Evolutionary conservation across 352 stramenopile species (phyloP), one percentile per base, ranked within the genome.

Genomic region (Globisporangium sylvaticum): DNA sequence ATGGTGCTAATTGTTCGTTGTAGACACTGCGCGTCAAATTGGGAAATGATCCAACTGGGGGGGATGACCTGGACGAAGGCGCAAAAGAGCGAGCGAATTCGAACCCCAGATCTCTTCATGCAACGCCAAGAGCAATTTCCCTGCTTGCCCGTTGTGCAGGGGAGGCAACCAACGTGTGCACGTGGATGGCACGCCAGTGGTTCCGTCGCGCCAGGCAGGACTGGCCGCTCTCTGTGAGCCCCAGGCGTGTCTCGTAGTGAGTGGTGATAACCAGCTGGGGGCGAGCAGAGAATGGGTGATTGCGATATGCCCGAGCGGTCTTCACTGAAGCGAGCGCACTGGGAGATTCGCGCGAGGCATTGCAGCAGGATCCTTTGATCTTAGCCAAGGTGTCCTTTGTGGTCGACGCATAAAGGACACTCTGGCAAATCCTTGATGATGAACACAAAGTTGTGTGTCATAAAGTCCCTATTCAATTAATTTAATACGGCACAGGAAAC

Each of bases 181-280:
- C 20, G 58, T 22, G 29, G n/a, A 55, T 34, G 31, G 58, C 25
- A 64, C 58, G 42, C 58, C 39, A 64, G 59, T 39, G 59, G 29
- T 61, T 61, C 22, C 46, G 46, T 9, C 46, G 46, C 46, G 46
- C 46, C 46, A 39, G 32, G 32, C 32, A 39, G 29, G 10, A 2
- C 29, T 25, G 55, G 29, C 55, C 55, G 55, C 55, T 44, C 37
- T 65, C 59, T 57, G 55, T 29, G 55, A 61, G 18, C 37, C 29
- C 15, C 27, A 39, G 18, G 59, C 59, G 44, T 65, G 59, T 65
- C 59, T 53, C 59, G 44, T 65, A 54, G 15, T n/a, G 59, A 53
- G 20, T 22, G 59, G 44, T 54, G 59, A 53, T 48, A 31, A 32
- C 39, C 59, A 65, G 59, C 59, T 65, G 59, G 58, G 6, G 34